Evolutionary conservation across 2,329 filamentous ascomycete species (phyloP).

Genomic region (Orbilia javanica): DNA sequence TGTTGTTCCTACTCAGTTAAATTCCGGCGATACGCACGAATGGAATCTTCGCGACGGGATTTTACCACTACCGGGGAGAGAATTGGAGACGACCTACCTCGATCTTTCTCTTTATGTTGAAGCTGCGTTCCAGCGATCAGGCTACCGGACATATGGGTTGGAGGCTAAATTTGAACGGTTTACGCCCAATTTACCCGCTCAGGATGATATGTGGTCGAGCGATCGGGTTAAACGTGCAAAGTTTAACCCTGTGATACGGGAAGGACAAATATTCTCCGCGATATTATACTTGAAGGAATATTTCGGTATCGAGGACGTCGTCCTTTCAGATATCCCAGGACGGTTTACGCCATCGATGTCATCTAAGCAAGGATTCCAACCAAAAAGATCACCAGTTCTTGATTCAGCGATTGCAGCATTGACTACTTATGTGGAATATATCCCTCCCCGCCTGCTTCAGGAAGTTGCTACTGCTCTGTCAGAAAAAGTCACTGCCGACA

Average conservation of each 20-base stretch:
- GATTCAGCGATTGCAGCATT: not conserved
- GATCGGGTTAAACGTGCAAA: not conserved
- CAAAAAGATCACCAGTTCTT: not conserved
- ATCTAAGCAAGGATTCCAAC: not conserved
- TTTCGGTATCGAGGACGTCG: not conserved
- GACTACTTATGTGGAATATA: not conserved
- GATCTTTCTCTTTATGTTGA: not conserved
- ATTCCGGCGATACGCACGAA: not conserved
- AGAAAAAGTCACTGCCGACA: not conserved
- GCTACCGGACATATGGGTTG: not conserved
- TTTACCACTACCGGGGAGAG: not conserved
- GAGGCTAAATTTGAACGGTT: not conserved
- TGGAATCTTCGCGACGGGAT: not conserved
- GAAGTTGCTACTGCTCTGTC: not conserved
- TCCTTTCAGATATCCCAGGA: not conserved
- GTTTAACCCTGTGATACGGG: not conserved
- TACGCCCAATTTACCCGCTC: not conserved
- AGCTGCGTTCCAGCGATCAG: not conserved
- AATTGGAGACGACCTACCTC: not conserved
- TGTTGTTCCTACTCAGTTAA: not conserved
- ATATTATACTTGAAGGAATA: not conserved
- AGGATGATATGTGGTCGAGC: not conserved
- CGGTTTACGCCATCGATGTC: not conserved
- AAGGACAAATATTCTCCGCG: not conserved
- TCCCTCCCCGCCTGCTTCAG: slow-evolving; percentile 1